A percentile compares a stretch with the other conserved stretches of the same genome.
phyloP scores from a whole-genome alignment of 768 basidiomycete genomes.

The Naganishia vaughanmartiniae region DNA sequence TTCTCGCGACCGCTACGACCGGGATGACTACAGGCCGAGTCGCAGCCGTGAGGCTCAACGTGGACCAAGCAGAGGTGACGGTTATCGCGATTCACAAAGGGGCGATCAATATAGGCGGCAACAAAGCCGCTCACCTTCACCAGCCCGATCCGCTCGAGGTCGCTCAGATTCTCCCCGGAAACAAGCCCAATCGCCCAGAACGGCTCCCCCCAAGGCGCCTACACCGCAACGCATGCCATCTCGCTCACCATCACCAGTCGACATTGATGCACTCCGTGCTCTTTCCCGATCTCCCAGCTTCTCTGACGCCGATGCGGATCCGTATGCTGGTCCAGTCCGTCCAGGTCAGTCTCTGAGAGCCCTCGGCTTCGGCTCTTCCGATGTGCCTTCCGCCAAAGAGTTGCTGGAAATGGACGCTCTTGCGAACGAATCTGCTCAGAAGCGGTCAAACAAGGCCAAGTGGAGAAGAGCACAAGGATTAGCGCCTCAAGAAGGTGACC shows the following conservation, averaged over 20 bases:
- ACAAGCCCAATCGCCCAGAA: not conserved
- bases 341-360: conserved; percentile 65
- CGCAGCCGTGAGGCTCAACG: conserved; percentile 6
- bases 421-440: conserved; percentile 64
- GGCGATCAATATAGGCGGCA: conserved; percentile 7
- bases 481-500: conserved; percentile 38
- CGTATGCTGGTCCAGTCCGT: conserved; percentile 18
- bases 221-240: conserved; percentile 26
- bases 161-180: conserved; percentile 2
- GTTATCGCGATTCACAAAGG: conserved; percentile 11
- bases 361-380: conserved; percentile 58
- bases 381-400: conserved; percentile 76
- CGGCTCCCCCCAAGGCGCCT: not conserved
- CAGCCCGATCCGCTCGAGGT: conserved; percentile 16
- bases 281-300: conserved; percentile 24
- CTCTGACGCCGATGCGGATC: conserved; percentile 30
- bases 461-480: conserved; percentile 52
- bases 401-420: conserved; percentile 74
- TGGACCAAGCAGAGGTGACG: not conserved
- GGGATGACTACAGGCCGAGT: conserved; percentile 12
- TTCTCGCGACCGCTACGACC: not conserved
- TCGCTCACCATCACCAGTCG: conserved; percentile 34
- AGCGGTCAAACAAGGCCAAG: conserved; percentile 67
- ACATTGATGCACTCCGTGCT: conserved; percentile 34
- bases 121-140: conserved; percentile 18